Percentiles rank a stretch among this genome's conserved stretches.
Conservation (phyloP, 305 asterid genomes). For the Withania somnifera region DNA sequence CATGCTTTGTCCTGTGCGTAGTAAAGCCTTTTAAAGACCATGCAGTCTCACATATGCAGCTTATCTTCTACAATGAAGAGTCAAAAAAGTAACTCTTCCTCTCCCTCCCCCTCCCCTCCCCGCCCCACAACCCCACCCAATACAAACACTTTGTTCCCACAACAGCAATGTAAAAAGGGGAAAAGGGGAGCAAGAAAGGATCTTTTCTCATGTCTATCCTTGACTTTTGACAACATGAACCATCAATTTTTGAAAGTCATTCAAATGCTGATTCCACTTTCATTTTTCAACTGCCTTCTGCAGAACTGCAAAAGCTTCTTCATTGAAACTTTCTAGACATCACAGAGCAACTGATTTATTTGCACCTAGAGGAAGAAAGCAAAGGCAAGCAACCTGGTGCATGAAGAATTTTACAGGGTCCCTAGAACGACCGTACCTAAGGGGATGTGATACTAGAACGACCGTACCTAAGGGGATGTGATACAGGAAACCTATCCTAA, state of each 20-base stretch:
- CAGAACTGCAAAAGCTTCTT: neutral
- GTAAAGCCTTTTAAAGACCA: neutral
- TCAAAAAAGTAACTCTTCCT: neutral
- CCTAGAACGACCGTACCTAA: neutral
- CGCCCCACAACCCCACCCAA: no score
- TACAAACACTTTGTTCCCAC: neutral
- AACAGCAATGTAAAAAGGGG: neutral
- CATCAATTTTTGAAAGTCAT: neutral
- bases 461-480: neutral
- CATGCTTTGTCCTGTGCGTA: neutral
- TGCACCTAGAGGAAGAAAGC: neutral
- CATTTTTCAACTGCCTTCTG: neutral
- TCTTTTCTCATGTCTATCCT: neutral
- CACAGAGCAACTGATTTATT: neutral
- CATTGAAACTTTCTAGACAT: neutral
- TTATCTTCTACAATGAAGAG: neutral
- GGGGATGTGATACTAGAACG: neutral
- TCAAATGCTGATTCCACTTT: neutral
- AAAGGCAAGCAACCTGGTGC: neutral
- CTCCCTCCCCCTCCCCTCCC: neutral
- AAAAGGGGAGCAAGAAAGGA: neutral
- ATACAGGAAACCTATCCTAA: neutral
- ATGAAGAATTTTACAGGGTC: neutral
- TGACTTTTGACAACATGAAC: neutral
- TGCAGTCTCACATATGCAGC: neutral